phyloP scores from a whole-genome alignment of 2,329 filamentous ascomycete genomes.

The Metarhizium humberi region DNA sequence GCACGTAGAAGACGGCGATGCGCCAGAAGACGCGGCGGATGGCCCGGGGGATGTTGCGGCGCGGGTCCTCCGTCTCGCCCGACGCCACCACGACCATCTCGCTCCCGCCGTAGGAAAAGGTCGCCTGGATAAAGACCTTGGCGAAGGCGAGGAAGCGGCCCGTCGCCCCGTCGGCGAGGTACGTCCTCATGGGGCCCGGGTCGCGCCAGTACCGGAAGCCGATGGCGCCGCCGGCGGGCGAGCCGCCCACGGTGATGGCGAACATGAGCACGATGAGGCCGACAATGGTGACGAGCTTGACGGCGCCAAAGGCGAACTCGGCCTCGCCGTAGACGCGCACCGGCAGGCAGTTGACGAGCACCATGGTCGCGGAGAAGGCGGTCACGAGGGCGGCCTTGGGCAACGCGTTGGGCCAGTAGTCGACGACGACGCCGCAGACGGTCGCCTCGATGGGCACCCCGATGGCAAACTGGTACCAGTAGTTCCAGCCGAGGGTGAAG shows the following conservation, averaged over 20 bases:
- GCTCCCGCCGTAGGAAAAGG: slow-evolving; percentile 38
- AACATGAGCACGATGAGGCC: slow-evolving; percentile 40
- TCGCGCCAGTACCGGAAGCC: slow-evolving; percentile 36
- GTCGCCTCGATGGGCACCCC: slow-evolving; percentile 39
- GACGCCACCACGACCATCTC: slow-evolving; percentile 26
- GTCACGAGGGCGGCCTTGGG: slow-evolving; percentile 25
- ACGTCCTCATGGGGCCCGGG: slow-evolving; percentile 33
- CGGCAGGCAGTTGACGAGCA: slow-evolving; percentile 28
- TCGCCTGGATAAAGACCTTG: slow-evolving; percentile 37
- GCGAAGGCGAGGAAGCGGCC: slow-evolving; percentile 34
- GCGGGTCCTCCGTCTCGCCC: slow-evolving; percentile 26
- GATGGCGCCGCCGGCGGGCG: slow-evolving; percentile 30
- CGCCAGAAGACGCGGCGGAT: slow-evolving; percentile 24
- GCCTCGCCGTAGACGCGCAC: slow-evolving; percentile 42
- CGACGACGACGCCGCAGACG: slow-evolving; percentile 34
- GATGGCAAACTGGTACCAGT: slow-evolving; percentile 41
- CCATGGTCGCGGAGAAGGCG: slow-evolving; percentile 26
- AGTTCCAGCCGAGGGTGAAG: slow-evolving; percentile 42
- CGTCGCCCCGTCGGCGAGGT: slow-evolving; percentile 25
- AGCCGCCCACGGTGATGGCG: slow-evolving; percentile 38
- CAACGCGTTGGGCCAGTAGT: slow-evolving; percentile 29
- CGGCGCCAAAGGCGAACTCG: slow-evolving; percentile 38
- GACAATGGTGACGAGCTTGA: slow-evolving; percentile 40
- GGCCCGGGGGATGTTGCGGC: slow-evolving; percentile 25
- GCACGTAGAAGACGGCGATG: slow-evolving; percentile 26